Conservation (phyloP, 306 rosid species). For the Trifolium pratense region DNA sequence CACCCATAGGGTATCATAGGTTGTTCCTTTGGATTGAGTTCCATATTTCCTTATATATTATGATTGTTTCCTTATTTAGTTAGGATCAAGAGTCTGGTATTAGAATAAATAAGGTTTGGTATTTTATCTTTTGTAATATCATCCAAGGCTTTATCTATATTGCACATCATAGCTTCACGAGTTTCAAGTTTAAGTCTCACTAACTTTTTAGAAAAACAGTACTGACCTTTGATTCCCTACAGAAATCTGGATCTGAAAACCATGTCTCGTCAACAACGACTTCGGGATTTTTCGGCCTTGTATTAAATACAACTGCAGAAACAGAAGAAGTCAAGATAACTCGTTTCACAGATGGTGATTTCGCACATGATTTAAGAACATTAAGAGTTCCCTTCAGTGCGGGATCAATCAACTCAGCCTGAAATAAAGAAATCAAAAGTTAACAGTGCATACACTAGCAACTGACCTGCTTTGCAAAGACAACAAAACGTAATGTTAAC, state of each 20-base stretch:
- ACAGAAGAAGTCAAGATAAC: slow-evolving; percentile 53
- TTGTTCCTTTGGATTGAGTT: neutral
- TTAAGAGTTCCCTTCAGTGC: slow-evolving; percentile 58
- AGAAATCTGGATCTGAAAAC: slow-evolving; percentile 48
- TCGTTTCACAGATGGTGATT: slow-evolving; percentile 47
- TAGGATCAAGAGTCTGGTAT: neutral
- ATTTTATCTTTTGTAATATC: neutral
- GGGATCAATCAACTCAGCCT: slow-evolving; percentile 54
- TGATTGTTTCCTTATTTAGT: neutral
- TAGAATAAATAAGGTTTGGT: neutral
- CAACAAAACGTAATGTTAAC: neutral
- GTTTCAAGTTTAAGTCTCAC: slow-evolving; percentile 12
- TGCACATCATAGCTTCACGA: neutral
- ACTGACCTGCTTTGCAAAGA: neutral
- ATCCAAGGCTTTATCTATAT: neutral
- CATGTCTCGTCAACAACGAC: slow-evolving; percentile 52
- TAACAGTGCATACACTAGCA: slow-evolving; percentile 17
- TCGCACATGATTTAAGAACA: slow-evolving; percentile 56
- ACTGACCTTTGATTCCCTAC: slow-evolving; percentile 44
- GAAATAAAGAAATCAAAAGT: slow-evolving; percentile 31
- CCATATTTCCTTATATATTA: neutral
- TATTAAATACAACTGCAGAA: slow-evolving; percentile 23
- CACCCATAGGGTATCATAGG: neutral
- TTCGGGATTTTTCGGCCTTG: slow-evolving; percentile 42
- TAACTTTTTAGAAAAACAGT: neutral